Conservation (phyloP, 2,329 filamentous ascomycete species). For the Chrysoporthe austroafricana region DNA sequence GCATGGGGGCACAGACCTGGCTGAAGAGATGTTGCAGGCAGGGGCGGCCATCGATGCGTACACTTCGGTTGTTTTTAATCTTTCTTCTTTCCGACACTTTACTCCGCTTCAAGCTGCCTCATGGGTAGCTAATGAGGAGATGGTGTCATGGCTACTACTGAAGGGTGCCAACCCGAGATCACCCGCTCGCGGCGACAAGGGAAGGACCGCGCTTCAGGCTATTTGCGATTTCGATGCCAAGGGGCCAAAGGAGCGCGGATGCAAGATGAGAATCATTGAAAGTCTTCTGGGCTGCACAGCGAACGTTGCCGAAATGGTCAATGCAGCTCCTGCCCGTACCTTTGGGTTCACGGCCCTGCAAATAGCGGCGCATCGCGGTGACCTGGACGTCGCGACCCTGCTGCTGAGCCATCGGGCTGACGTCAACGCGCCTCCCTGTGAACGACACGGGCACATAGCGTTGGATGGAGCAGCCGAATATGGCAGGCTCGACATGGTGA, state of each 20-base stretch:
- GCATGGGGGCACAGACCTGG: neutral
- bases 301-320: neutral
- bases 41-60: neutral
- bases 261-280: neutral
- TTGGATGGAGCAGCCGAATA: neutral
- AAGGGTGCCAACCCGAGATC: neutral
- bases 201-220: neutral
- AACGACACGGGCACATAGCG: neutral
- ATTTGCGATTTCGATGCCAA: neutral
- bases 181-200: accelerated
- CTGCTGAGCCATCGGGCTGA: neutral
- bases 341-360: neutral
- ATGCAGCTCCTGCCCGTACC: neutral
- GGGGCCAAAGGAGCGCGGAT: neutral
- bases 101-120: slow-evolving; percentile 1
- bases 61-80: no score
- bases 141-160: neutral
- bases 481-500: neutral
- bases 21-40: neutral
- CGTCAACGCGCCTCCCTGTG: neutral
- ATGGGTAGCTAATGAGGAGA: neutral
- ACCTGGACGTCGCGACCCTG: neutral
- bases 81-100: no score
- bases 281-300: neutral
- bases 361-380: neutral